Percentiles rank a stretch among this genome's conserved stretches.
These are phyloP conservation scores for Cutaneotrichosporon sp. DNA, from an alignment of 1,284 basidiomycete genomes.

Conservation along the genomic window DNA sequence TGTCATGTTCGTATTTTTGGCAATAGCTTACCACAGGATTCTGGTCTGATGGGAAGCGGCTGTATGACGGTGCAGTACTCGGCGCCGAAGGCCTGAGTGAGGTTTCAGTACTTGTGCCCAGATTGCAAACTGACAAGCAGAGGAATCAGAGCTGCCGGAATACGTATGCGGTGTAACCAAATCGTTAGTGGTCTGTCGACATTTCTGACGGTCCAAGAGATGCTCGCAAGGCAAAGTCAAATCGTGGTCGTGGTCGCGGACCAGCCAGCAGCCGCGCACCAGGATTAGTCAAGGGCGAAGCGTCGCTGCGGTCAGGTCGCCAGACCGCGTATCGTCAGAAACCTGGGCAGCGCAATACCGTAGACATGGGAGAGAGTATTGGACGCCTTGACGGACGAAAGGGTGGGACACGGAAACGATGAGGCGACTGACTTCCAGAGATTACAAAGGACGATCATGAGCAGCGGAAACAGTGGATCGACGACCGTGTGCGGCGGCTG, in stretches of 20 bases:
- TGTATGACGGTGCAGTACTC: conserved; percentile 36
- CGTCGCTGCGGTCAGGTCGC: conserved; percentile 37
- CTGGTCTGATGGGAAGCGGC: conserved; percentile 42
- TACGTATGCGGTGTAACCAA: conserved; percentile 44
- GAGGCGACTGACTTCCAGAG: conserved; percentile 16
- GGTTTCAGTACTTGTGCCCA: too few species aligned
- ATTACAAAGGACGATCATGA: conserved; percentile 40
- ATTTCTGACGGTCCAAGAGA: conserved; percentile 20
- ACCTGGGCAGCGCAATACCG: conserved; percentile 31
- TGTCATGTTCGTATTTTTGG: too few species aligned
- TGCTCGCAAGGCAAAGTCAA: conserved; percentile 32
- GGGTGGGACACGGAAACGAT: conserved; percentile 18
- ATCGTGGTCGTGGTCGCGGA: conserved; percentile 20
- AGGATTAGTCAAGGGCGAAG: conserved; percentile 40
- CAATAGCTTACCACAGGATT: conserved; percentile 27
- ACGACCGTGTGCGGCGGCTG: conserved; percentile 16
- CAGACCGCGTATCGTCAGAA: conserved; percentile 41
- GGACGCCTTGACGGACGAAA: conserved; percentile 34
- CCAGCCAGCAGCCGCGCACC: conserved; percentile 23
- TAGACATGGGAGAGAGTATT: conserved; percentile 38
- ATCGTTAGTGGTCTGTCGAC: conserved; percentile 19
- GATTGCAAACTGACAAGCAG: conserved; percentile 23
- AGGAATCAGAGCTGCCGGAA: conserved; percentile 38
- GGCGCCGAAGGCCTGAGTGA: conserved; percentile 38
- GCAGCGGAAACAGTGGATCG: conserved; percentile 27